Percentiles rank a stretch among this genome's conserved stretches.
Evolutionary conservation across 768 basidiomycete species (phyloP).

Genomic region (Rhizopogon salebrosus): DNA sequence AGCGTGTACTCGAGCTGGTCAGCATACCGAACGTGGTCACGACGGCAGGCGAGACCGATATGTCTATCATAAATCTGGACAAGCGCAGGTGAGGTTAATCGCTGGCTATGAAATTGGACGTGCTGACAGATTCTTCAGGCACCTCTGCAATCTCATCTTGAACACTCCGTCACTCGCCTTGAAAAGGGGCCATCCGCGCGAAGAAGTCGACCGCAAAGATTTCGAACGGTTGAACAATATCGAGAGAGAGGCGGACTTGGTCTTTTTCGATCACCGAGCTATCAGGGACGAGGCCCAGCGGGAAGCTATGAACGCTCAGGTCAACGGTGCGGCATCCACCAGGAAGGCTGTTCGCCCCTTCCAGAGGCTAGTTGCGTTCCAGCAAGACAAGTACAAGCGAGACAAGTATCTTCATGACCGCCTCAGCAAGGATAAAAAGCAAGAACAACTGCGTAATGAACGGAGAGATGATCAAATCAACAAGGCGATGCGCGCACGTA

Average conservation of each 20-base stretch:
- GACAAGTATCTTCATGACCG: slow-evolving; percentile 67
- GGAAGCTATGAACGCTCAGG: slow-evolving; percentile 47
- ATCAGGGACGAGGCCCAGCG: slow-evolving; percentile 74
- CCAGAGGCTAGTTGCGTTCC: slow-evolving; percentile 53
- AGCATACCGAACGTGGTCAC: slow-evolving; percentile 67
- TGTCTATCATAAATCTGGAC: slow-evolving; percentile 70
- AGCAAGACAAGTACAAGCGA: slow-evolving; percentile 79
- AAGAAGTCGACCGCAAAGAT: slow-evolving; percentile 58
- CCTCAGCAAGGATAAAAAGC: slow-evolving; percentile 68
- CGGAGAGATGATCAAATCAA: slow-evolving; percentile 72
- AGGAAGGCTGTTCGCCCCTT: slow-evolving; percentile 63
- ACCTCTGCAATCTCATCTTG: slow-evolving; percentile 59
- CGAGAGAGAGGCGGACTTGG: slow-evolving; percentile 56
- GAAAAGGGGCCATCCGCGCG: slow-evolving; percentile 39
- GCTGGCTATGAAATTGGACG: neutral
- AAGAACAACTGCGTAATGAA: slow-evolving; percentile 69
- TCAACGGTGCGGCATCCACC: slow-evolving; percentile 38
- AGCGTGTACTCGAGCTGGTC: slow-evolving; percentile 76
- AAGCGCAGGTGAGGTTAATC: slow-evolving; percentile 60
- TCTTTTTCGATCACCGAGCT: slow-evolving; percentile 66
- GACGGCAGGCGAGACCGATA: slow-evolving; percentile 45
- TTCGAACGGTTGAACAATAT: slow-evolving; percentile 74
- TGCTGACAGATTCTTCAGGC: slow-evolving; percentile 36
- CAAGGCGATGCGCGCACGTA: slow-evolving; percentile 59
- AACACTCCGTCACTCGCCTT: slow-evolving; percentile 44